Conservation (phyloP, 148 eudicot genomes). For the Silene uniflora region DNA sequence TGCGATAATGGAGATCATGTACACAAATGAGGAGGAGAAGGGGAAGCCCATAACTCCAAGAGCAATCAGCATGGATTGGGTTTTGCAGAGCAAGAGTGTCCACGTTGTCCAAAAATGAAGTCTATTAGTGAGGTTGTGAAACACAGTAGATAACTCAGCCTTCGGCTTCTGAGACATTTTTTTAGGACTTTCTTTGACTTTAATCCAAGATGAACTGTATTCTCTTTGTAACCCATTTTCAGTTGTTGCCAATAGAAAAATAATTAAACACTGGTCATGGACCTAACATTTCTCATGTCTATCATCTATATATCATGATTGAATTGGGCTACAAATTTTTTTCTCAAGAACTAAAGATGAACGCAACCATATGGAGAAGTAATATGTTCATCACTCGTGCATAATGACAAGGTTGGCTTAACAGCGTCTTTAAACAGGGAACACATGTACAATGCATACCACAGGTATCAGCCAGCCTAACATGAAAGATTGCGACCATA, state of each 20-base stretch:
- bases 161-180: neutral
- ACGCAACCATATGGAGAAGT: neutral
- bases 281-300: neutral
- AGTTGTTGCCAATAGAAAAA: neutral
- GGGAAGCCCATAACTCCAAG: neutral
- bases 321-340: neutral
- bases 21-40: neutral
- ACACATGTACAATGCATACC: neutral
- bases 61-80: neutral
- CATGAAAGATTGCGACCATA: neutral
- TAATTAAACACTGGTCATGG: neutral
- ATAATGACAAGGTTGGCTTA: neutral
- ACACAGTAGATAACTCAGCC: neutral
- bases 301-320: neutral
- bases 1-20: neutral
- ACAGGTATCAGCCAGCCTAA: neutral
- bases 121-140: neutral
- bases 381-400: neutral
- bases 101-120: neutral
- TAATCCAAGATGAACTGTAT: neutral
- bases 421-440: neutral
- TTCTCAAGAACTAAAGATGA: neutral
- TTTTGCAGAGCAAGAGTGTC: neutral
- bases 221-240: neutral
- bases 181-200: neutral